phyloP scores from a whole-genome alignment of 1,284 basidiomycete species.

The Fomitiporia mediterranea region DNA sequence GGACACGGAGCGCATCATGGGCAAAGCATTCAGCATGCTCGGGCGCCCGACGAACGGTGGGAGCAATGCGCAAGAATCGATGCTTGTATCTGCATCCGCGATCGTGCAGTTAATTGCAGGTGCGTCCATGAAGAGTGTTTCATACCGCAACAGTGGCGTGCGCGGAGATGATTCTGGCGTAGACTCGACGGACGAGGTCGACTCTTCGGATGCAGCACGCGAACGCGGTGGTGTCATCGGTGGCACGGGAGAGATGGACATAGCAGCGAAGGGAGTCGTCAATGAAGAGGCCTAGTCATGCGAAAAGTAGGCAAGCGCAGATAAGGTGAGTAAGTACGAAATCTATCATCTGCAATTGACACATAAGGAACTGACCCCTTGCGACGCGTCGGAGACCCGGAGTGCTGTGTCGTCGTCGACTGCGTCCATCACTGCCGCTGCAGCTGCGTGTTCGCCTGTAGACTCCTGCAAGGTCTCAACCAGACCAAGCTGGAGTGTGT shows the following conservation, averaged over 20 bases:
- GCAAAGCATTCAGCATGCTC: constrained; percentile 24
- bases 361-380: constrained; percentile 16
- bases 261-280: constrained; percentile 22
- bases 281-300: constrained; percentile 27
- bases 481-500: constrained; percentile 24
- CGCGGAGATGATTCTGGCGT: constrained; percentile 17
- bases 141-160: not conserved
- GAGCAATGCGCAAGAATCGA: constrained; percentile 1
- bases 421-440: constrained; percentile 23
- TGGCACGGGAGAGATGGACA: constrained; percentile 13
- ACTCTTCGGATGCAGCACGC: not conserved
- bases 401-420: constrained; percentile 26
- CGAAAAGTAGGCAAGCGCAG: not conserved
- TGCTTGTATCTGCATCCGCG: not conserved
- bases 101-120: not conserved
- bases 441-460: constrained; percentile 16
- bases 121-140: constrained; percentile 5
- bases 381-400: constrained; percentile 8
- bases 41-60: constrained; percentile 22
- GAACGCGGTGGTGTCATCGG: constrained; percentile 12
- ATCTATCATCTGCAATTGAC: not conserved
- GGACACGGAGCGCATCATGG: constrained; percentile 25
- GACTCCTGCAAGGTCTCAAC: constrained; percentile 13
- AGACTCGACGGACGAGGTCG: constrained; percentile 15
- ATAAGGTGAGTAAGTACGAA: not conserved